Conservation (phyloP, 371 early-diverging fungal genomes). For the Mortierella sp. region DNA sequence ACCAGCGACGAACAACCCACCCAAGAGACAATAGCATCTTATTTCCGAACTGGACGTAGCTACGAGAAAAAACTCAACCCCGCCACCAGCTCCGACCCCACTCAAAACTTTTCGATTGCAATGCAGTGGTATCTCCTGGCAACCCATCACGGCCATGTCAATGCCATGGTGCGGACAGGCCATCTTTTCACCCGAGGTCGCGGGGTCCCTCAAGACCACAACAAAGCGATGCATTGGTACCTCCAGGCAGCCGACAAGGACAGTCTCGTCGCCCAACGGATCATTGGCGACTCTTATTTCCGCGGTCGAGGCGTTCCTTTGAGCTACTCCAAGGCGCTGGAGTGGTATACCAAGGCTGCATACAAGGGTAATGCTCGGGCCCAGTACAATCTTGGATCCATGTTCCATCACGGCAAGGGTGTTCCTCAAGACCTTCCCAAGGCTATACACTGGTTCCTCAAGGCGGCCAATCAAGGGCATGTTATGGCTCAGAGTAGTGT, state of each 20-base stretch:
- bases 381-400: background rate
- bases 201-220: background rate
- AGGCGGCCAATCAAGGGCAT: slow-evolving; percentile 28
- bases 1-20: background rate
- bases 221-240: slow-evolving; percentile 9
- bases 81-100: background rate
- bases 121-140: slow-evolving; percentile 33
- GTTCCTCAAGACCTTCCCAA: background rate
- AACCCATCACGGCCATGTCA: slow-evolving; percentile 61
- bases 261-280: background rate
- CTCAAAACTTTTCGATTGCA: background rate
- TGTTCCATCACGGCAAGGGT: background rate
- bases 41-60: background rate
- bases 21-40: background rate
- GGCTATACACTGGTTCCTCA: background rate
- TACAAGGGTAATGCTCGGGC: background rate
- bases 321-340: background rate
- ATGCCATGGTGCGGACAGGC: slow-evolving; percentile 35
- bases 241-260: slow-evolving; percentile 60
- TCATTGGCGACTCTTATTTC: background rate
- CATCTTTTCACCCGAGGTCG: background rate
- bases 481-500: slow-evolving; percentile 30
- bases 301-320: background rate
- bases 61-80: background rate
- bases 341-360: background rate